These are phyloP conservation scores for Chloris gayana DNA, from an alignment of 176 grass and related monocot species.

Conservation along the genomic window DNA sequence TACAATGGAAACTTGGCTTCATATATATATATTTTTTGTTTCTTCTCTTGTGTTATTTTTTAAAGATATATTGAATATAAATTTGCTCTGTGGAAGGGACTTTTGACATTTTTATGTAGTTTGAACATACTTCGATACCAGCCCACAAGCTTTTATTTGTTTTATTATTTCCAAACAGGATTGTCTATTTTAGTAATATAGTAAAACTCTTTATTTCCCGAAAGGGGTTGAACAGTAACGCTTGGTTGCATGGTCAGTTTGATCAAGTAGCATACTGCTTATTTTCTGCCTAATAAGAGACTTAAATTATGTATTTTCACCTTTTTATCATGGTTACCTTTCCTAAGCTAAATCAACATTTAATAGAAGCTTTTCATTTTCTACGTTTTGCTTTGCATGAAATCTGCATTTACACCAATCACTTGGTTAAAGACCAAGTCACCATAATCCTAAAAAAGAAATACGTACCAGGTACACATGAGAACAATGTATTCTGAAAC, in stretches of 20 bases:
- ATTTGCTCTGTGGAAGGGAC: neutral
- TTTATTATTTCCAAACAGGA: neutral
- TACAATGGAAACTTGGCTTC: neutral
- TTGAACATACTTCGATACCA: neutral
- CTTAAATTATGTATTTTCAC: neutral
- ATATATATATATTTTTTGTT: neutral
- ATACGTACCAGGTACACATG: neutral
- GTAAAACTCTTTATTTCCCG: slow-evolving; percentile 14
- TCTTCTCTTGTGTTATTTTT: slow-evolving; percentile 13
- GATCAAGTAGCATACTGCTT: neutral
- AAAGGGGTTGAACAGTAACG: neutral
- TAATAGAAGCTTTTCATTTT: neutral
- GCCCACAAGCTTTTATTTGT: neutral
- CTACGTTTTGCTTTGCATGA: neutral
- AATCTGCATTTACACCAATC: neutral
- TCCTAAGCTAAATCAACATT: neutral
- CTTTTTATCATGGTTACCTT: neutral
- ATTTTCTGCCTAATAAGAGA: neutral
- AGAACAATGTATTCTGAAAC: neutral
- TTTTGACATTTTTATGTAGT: slow-evolving; percentile 15
- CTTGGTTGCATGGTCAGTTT: neutral
- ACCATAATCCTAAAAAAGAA: neutral
- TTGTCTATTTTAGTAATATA: neutral
- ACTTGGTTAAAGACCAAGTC: neutral
- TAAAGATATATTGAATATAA: neutral